Evolutionary conservation across 177 flowering plant genomes (phyloP), one percentile per base, ranked within the genome.

Genomic region (Vitis hybrid): DNA sequence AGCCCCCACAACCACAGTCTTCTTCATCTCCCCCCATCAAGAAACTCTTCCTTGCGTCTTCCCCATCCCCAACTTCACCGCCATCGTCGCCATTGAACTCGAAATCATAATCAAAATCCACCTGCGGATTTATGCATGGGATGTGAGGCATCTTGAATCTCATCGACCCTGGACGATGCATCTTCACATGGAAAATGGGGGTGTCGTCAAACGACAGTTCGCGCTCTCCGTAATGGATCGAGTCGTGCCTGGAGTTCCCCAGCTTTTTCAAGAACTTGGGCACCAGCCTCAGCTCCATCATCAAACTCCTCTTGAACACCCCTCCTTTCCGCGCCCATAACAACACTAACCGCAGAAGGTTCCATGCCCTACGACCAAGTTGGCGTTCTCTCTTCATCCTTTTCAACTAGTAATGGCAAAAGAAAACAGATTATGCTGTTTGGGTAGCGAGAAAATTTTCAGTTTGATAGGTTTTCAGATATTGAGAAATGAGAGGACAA

Each of bases 191-290:
- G 52, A 92, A 69, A 24, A 85, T 58, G 0, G 97, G 97, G 0
- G 97, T 90, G 24, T 82, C 73, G 58, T 90, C 94, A 53, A 92
- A 90, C 14, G 97, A 90, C 64, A 92, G 82, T 83, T 92, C 75
- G 4, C 81, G 86, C 67, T 92, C 97, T 0, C 84, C 77, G 58
- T 83, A 83, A 47, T 68, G 50, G 19, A 73, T 59, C 3, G 75
- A 74, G 4, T 71, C 70, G 24, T 69, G 69, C 0, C 77, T 33
- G 11, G 72, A 7, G 53, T 79, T 79, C 1, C 75, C 68, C 2
- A 86, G 74, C 47, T 69, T 78, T 65, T 78, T 86, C 22, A 88
- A n/a, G 64, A 74, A 73, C 72, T 80, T 86, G 13, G 86, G 79
- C 12, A 89, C 62, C 33, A 76, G 71, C 2, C 85, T 82, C 13